Evolutionary conservation across 2,329 filamentous ascomycete species (phyloP).

Genomic region (Penicillium capsulatum): DNA sequence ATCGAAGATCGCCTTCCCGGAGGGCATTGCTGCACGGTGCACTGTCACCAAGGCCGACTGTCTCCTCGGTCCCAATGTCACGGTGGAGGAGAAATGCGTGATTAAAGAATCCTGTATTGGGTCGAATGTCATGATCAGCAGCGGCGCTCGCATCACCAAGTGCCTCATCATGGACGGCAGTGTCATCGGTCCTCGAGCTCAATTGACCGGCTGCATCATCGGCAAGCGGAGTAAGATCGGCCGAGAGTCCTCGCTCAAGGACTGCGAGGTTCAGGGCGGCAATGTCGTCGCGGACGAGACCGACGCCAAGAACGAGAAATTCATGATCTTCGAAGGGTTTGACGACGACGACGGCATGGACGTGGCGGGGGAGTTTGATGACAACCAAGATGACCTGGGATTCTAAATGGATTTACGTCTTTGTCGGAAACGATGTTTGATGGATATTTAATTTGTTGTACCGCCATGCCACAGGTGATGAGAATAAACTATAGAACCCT

Average conservation of each 20-base stretch:
- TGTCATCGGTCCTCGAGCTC: conserved; percentile 75
- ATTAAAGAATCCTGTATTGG: conserved; percentile 91
- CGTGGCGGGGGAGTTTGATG: conserved; percentile 29
- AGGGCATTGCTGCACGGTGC: conserved; percentile 72
- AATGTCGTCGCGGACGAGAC: conserved; percentile 79
- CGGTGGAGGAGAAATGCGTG: conserved; percentile 80
- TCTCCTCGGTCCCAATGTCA: conserved; percentile 82
- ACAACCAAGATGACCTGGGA: conserved; percentile 19
- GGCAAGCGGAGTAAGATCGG: conserved; percentile 78
- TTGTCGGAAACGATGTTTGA: too few species aligned
- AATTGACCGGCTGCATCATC: conserved; percentile 81
- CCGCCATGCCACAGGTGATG: conserved; percentile 5
- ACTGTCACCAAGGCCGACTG: conserved; percentile 79
- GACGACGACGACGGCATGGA: conserved; percentile 35
- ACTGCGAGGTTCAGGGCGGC: conserved; percentile 85
- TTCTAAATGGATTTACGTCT: conserved; percentile 10
- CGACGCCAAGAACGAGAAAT: conserved; percentile 59
- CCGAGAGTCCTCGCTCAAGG: conserved; percentile 72
- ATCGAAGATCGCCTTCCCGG: conserved; percentile 76
- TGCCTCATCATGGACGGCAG: conserved; percentile 93
- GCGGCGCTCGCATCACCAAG: conserved; percentile 78
- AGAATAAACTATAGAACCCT: too few species aligned
- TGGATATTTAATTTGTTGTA: conserved; percentile 2
- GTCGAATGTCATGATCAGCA: conserved; percentile 77
- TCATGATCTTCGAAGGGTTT: conserved; percentile 52